Evolutionary conservation across 306 rosid genomes (phyloP).

Genomic region (Malus orientalis): DNA sequence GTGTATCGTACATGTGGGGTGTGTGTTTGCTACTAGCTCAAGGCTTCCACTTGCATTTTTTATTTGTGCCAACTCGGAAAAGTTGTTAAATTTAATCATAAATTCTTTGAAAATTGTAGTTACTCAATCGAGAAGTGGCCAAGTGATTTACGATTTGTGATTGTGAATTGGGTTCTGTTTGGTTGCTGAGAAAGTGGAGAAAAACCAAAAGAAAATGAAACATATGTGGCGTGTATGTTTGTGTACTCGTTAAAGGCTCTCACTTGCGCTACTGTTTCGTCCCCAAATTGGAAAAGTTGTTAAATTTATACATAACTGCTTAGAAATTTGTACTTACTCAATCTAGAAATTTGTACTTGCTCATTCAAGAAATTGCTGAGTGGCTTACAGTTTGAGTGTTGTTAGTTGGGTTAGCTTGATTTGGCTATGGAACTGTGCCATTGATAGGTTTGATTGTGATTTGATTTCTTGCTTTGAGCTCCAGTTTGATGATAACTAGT

Average conservation of each 20-base stretch:
- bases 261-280: not conserved
- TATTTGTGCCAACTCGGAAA: not conserved
- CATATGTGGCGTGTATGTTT: not conserved
- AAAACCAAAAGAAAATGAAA: not conserved
- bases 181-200: not conserved
- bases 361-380: not conserved
- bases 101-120: not conserved
- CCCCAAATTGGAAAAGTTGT: not conserved
- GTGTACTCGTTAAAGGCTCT: not conserved
- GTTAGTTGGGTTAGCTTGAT: not conserved
- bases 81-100: not conserved
- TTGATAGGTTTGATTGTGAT: not conserved
- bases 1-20: not conserved
- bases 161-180: conserved; percentile 4
- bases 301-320: not conserved
- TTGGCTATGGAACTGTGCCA: not conserved
- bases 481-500: not conserved
- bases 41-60: not conserved
- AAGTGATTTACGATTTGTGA: not conserved
- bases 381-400: not conserved
- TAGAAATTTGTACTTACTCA: not conserved
- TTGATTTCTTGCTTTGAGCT: not conserved
- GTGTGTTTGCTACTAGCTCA: not conserved
- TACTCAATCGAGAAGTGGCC: not conserved
- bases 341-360: not conserved